phyloP scores from a whole-genome alignment of 768 basidiomycete genomes.

The Candolleomyces efflorescens region DNA sequence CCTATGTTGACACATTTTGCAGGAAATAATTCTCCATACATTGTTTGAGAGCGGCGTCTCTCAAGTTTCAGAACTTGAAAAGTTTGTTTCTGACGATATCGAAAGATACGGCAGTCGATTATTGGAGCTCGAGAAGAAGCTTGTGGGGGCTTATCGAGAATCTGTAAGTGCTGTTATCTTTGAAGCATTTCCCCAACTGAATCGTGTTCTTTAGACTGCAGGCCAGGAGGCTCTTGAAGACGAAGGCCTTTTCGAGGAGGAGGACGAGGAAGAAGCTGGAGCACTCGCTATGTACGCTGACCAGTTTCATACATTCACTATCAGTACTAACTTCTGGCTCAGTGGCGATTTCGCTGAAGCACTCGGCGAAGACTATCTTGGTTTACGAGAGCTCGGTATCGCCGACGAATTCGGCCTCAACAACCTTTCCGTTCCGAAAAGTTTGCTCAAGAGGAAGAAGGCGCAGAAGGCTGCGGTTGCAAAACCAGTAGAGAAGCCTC shows the following conservation, averaged over 20 bases:
- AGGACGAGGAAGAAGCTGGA: constrained; percentile 42
- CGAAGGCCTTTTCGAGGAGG: constrained; percentile 47
- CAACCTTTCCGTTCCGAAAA: constrained; percentile 74
- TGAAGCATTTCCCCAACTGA: background rate
- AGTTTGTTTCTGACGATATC: constrained; percentile 87
- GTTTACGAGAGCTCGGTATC: constrained; percentile 82
- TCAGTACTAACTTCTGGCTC: constrained; percentile 6
- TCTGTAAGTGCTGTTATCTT: constrained; percentile 44
- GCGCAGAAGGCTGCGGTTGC: constrained; percentile 38
- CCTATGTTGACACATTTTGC: background rate
- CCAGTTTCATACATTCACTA: background rate
- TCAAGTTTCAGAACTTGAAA: constrained; percentile 73
- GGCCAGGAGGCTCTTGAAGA: constrained; percentile 42
- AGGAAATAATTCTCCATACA: constrained; percentile 94
- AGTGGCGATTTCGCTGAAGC: constrained; percentile 86
- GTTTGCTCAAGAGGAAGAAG: constrained; percentile 66
- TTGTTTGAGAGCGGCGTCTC: constrained; percentile 87
- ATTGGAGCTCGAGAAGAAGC: constrained; percentile 79
- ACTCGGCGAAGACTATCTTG: constrained; percentile 91
- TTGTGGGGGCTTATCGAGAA: constrained; percentile 79
- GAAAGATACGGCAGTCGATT: constrained; percentile 76
- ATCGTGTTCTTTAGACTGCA: constrained; percentile 23
- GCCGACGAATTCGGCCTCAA: constrained; percentile 80
- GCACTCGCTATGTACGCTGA: constrained; percentile 32
- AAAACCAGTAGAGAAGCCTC: constrained; percentile 70